Conservation (phyloP, 257 asterid genomes). For the Rubia yunnanensis region DNA sequence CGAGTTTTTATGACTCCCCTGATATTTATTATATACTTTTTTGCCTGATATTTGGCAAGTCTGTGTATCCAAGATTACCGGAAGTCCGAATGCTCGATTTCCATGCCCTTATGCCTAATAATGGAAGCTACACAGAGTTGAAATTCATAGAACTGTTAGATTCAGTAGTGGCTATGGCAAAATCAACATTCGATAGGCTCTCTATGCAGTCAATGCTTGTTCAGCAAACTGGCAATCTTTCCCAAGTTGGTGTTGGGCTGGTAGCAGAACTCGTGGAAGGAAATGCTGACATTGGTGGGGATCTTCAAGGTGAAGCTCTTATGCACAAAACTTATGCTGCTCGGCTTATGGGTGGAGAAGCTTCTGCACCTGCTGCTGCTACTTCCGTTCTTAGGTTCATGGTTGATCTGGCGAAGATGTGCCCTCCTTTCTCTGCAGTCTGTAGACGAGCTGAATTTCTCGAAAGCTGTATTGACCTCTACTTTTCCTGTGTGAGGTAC, state of each 20-base stretch:
- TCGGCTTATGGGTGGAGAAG: conserved; percentile 98
- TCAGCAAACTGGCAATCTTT: conserved; percentile 77
- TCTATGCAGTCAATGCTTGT: conserved; percentile 75
- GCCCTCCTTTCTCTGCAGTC: conserved; percentile 81
- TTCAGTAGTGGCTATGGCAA: conserved; percentile 92
- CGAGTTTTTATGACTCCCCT: conserved; percentile 95
- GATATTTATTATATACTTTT: conserved; percentile 92
- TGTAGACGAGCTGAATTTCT: conserved; percentile 88
- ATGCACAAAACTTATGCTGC: conserved; percentile 99
- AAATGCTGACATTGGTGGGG: conserved; percentile 75
- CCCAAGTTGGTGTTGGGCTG: conserved; percentile 85
- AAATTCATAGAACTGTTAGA: conserved; percentile 83
- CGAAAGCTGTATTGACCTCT: conserved; percentile 88
- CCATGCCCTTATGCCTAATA: conserved; percentile 93
- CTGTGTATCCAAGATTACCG: conserved; percentile 96
- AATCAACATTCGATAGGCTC: conserved; percentile 90
- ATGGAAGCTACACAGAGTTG: conserved; percentile 64
- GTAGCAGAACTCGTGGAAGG: conserved; percentile 91
- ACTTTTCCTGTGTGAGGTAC: conserved; percentile 96
- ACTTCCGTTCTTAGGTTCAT: conserved; percentile 94
- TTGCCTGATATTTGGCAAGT: conserved; percentile 92
- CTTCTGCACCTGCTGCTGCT: conserved; percentile 98
- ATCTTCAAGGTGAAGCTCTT: conserved; percentile 98
- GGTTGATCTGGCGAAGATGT: conserved; percentile 99
- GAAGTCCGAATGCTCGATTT: conserved; percentile 99